These are phyloP conservation scores for Geotrichum histeridarum DNA, from an alignment of 1,139 yeast genomes.

Conservation along the genomic window DNA sequence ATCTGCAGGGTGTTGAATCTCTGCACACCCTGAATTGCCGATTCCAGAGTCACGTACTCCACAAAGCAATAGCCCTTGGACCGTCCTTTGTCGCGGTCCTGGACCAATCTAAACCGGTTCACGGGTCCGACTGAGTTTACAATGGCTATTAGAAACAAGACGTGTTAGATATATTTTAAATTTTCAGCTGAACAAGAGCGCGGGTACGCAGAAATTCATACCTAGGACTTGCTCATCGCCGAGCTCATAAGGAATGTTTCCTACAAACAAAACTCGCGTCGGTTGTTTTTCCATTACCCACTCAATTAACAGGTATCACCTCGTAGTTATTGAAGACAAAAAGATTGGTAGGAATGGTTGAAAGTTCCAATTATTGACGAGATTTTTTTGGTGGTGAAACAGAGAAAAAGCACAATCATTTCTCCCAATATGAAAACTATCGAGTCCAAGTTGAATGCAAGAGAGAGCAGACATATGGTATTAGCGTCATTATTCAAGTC, in stretches of 20 bases:
- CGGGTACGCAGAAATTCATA: slow-evolving; percentile 44
- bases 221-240: slow-evolving; percentile 87
- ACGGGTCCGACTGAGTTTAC: slow-evolving; percentile 76
- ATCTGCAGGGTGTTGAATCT: slow-evolving; percentile 59
- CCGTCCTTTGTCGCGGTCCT: slow-evolving; percentile 65
- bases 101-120: slow-evolving; percentile 56
- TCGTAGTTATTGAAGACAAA: neutral
- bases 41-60: slow-evolving; percentile 57
- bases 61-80: slow-evolving; percentile 80
- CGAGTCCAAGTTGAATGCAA: no score
- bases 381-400: neutral
- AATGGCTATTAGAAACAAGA: slow-evolving; percentile 43
- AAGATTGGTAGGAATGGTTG: neutral
- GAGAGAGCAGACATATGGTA: no score
- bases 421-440: no score
- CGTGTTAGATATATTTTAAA: neutral
- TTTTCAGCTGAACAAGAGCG: neutral
- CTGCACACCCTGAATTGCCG: slow-evolving; percentile 76
- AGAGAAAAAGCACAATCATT: neutral
- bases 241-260: slow-evolving; percentile 67
- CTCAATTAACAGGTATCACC: neutral
- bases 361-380: neutral
- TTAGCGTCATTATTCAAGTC: no score
- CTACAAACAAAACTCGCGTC: slow-evolving; percentile 51
- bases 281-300: slow-evolving; percentile 32